Evolutionary conservation across 2,329 filamentous ascomycete species (phyloP).

Genomic region (Cercospora zeina): DNA sequence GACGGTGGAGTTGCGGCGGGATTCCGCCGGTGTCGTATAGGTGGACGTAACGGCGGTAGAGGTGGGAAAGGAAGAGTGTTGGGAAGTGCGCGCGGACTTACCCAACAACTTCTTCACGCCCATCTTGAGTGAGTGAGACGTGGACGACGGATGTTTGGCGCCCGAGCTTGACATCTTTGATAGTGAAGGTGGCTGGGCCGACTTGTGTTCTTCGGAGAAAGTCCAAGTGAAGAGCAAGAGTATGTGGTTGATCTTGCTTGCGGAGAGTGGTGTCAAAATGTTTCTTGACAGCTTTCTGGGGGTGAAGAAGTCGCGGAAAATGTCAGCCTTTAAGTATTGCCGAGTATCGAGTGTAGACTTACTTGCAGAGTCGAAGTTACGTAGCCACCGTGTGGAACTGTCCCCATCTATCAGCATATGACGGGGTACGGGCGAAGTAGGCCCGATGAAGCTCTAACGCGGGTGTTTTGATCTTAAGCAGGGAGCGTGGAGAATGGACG

Average conservation of each 20-base stretch:
- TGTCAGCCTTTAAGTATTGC: slow-evolving; percentile 17
- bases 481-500: slow-evolving; percentile 14
- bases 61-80: slow-evolving; percentile 14
- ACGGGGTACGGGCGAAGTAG: slow-evolving; percentile 14
- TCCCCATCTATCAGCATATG: slow-evolving; percentile 6
- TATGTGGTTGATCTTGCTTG: slow-evolving; percentile 61
- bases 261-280: slow-evolving; percentile 62
- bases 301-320: background rate
- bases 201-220: slow-evolving; percentile 64
- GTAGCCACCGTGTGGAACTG: slow-evolving; percentile 71
- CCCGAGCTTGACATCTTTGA: slow-evolving; percentile 65
- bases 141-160: slow-evolving; percentile 64
- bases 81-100: slow-evolving; percentile 24
- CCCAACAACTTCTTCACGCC: slow-evolving; percentile 60
- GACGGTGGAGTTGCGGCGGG: slow-evolving; percentile 16
- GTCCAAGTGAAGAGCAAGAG: slow-evolving; percentile 64
- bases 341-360: slow-evolving; percentile 8
- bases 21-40: slow-evolving; percentile 18
- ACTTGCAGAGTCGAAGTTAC: slow-evolving; percentile 59
- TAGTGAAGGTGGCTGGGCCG: slow-evolving; percentile 58
- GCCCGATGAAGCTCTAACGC: slow-evolving; percentile 10
- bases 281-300: slow-evolving; percentile 56
- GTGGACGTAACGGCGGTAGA: slow-evolving; percentile 15
- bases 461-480: background rate
- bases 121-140: slow-evolving; percentile 58